Conservation (phyloP, 1,284 basidiomycete species). For the Trichosporon sp. region DNA sequence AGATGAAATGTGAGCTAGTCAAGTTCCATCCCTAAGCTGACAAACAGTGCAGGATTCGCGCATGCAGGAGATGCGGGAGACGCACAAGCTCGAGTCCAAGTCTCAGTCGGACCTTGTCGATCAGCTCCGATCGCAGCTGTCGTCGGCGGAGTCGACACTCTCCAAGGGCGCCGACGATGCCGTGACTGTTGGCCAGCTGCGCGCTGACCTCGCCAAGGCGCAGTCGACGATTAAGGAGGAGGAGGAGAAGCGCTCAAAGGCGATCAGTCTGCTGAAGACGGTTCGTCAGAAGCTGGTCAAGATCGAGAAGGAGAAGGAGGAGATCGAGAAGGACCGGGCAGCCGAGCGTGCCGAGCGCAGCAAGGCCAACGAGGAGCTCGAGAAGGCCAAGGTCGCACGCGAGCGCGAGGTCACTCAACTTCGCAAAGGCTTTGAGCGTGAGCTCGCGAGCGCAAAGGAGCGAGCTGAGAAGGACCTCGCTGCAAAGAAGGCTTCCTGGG, state of each 20-base stretch:
- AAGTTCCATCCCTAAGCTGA: constrained; percentile 11
- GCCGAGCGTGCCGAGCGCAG: constrained; percentile 60
- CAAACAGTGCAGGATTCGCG: constrained; percentile 70
- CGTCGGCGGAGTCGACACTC: constrained; percentile 61
- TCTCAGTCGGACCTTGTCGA: constrained; percentile 70
- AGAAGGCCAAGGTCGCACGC: constrained; percentile 55
- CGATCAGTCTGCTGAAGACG: constrained; percentile 79
- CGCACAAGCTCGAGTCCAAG: constrained; percentile 66
- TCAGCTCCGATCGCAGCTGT: constrained; percentile 61
- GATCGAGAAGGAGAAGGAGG: constrained; percentile 84
- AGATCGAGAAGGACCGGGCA: constrained; percentile 56
- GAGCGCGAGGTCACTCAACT: constrained; percentile 65
- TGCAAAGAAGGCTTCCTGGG: constrained; percentile 63
- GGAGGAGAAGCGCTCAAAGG: constrained; percentile 92
- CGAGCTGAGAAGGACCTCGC: constrained; percentile 65
- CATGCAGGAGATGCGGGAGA: constrained; percentile 74
- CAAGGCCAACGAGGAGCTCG: constrained; percentile 46
- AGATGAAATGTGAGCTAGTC: constrained; percentile 59
- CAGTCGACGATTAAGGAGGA: constrained; percentile 72
- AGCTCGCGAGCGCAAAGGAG: constrained; percentile 59
- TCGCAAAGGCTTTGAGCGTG: constrained; percentile 69
- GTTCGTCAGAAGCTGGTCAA: constrained; percentile 88
- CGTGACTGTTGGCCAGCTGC: constrained; percentile 56
- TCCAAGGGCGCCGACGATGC: constrained; percentile 50
- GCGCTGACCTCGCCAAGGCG: constrained; percentile 58